A percentile compares a stretch with the other conserved stretches of the same genome.
Conservation (phyloP, 2,329 filamentous ascomycete species). For the Trichoderma cornu-damae region DNA sequence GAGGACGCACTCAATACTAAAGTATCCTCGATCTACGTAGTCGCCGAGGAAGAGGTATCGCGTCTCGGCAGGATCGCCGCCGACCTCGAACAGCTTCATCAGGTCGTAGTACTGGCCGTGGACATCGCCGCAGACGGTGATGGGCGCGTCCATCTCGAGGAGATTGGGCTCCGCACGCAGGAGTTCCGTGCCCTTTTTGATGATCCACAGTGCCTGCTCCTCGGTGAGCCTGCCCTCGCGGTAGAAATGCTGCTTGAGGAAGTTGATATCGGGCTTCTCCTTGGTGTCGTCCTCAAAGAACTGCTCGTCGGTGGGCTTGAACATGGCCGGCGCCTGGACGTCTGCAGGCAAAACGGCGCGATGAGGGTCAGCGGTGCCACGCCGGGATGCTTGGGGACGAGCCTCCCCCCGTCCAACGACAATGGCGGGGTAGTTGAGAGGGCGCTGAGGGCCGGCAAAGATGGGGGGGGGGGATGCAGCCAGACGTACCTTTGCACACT, state of each 20-base stretch:
- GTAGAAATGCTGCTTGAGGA: conserved; percentile 98
- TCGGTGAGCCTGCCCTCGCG: conserved; percentile 94
- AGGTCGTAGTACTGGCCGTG: conserved; percentile 99
- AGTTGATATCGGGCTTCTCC: conserved; percentile 84
- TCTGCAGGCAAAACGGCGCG: conserved; percentile 51
- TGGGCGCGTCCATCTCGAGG: conserved; percentile 98
- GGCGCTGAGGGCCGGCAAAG: neutral
- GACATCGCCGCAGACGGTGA: conserved; percentile 96
- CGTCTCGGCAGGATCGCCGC: conserved; percentile 92
- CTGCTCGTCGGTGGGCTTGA: conserved; percentile 85
- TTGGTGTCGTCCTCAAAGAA: conserved; percentile 86
- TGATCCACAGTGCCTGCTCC: conserved; percentile 95
- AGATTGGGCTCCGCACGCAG: conserved; percentile 89
- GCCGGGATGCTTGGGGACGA: neutral
- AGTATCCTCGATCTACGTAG: conserved; percentile 97
- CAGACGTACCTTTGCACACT: conserved; percentile 86
- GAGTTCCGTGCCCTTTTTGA: conserved; percentile 80
- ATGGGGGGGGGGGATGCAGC: neutral
- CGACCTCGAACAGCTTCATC: conserved; percentile 99
- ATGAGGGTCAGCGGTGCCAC: conserved; percentile 19
- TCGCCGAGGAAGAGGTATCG: conserved; percentile 95
- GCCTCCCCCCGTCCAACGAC: conserved; percentile 9
- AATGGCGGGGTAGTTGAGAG: conserved; percentile 18
- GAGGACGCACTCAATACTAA: conserved; percentile 97
- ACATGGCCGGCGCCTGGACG: conserved; percentile 94